phyloP scores from a whole-genome alignment of 139 green algal species.

The Tetraselmis striata region DNA sequence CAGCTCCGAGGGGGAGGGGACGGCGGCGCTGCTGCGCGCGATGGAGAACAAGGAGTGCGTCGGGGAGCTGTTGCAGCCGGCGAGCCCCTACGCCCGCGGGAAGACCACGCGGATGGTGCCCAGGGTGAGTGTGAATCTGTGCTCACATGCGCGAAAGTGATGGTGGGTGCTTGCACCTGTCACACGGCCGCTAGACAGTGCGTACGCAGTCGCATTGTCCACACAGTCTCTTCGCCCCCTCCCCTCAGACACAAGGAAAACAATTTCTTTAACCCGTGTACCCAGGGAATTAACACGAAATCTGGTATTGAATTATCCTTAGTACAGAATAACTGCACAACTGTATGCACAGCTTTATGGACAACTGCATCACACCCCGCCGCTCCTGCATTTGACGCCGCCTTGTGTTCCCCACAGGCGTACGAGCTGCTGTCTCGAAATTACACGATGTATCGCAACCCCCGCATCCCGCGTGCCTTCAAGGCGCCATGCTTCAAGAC shows the following conservation, averaged over 20 bases:
- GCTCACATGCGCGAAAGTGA: not conserved
- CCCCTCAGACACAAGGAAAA: too few species aligned
- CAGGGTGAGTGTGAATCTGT: not conserved
- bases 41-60: not conserved
- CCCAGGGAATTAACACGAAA: too few species aligned
- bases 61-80: not conserved
- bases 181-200: too few species aligned
- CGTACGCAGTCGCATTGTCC: not conserved
- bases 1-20: not conserved
- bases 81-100: not conserved
- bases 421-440: not conserved
- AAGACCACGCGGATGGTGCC: not conserved
- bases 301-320: too few species aligned
- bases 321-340: too few species aligned
- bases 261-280: too few species aligned
- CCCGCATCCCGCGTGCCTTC: not conserved
- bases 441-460: not conserved
- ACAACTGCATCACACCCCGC: too few species aligned
- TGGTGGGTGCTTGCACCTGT: too few species aligned
- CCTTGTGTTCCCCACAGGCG: too few species aligned
- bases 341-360: too few species aligned
- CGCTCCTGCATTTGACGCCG: too few species aligned
- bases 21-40: not conserved
- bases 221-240: not conserved
- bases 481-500: not conserved